Conservation (phyloP, 1,284 basidiomycete genomes). For the Cryptococcus jaspeensis region DNA sequence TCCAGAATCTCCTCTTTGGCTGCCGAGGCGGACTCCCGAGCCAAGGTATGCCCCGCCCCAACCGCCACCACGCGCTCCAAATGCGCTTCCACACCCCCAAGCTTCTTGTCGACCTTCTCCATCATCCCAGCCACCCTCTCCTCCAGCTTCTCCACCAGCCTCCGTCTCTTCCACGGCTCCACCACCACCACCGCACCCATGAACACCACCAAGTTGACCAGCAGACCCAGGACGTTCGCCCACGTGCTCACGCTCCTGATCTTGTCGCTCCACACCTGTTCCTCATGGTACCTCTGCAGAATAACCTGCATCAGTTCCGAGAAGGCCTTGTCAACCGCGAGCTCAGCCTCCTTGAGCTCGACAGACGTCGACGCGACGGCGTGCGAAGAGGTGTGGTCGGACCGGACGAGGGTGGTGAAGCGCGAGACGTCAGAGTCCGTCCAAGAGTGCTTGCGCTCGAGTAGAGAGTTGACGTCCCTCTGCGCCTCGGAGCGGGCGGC, state of each 20-base stretch:
- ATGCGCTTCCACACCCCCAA: conserved; percentile 23
- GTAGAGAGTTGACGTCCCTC: conserved; percentile 82
- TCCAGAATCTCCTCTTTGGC: not conserved
- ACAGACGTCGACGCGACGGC: conserved; percentile 68
- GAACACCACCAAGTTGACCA: conserved; percentile 83
- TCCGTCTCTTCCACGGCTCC: conserved; percentile 87
- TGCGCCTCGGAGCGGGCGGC: conserved; percentile 73
- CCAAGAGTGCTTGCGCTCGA: conserved; percentile 85
- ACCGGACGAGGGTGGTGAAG: conserved; percentile 80
- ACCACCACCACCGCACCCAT: conserved; percentile 80
- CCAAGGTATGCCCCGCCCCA: not conserved
- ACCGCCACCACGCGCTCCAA: not conserved
- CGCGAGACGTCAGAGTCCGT: conserved; percentile 70
- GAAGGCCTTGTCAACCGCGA: conserved; percentile 78
- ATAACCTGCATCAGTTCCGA: conserved; percentile 80
- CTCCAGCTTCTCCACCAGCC: conserved; percentile 82
- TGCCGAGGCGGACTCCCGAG: not conserved
- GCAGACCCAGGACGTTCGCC: conserved; percentile 76
- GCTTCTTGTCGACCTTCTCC: conserved; percentile 37
- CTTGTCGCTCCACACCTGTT: conserved; percentile 94
- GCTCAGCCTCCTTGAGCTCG: conserved; percentile 65
- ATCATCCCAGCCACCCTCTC: conserved; percentile 74
- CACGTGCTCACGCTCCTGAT: conserved; percentile 90
- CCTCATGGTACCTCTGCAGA: conserved; percentile 85
- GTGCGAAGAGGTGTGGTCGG: conserved; percentile 80